Base-by-base conservation (phyloP, 1,139 yeast genomes). In the Hyphopichia burtonii region DNA sequence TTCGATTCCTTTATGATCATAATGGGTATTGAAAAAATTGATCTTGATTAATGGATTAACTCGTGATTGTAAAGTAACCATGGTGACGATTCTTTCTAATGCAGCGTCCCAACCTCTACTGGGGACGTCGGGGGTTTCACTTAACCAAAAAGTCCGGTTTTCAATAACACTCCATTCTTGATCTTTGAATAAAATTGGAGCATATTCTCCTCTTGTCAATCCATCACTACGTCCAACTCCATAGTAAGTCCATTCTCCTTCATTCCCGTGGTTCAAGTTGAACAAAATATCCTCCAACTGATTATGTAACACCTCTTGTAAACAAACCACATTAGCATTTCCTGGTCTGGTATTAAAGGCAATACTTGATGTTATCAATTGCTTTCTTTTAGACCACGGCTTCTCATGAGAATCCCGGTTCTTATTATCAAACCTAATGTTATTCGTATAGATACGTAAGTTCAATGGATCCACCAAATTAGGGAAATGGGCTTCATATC, bases 21-120 rank as follows among this genome's bases (percentile, higher is more conserved):
- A 70, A 56, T 80, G 86, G 10, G 86, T 80, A 54, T 77, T 77
- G 59, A 75, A 76, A 19, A 78, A 68, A 46, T 78, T 78, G 27
- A 65, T 47, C 27, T 51, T 54, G 14, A 61, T 51, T 20, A 53
- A 42, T 1, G 68, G 66, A 38, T 57, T 54, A 2, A 33, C 25
- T 27, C 41, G 48, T 23, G 56, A 54, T 30, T 60, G 58, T 22
- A 59, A 56, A 0, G 66, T 57, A 12, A 65, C 73, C 66, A 68
- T 66, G 4, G 71, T 66, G 19, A 66, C 71, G 19, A 75, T 68
- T 35, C 80, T 59, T 14, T 63, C 61, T 38, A 65, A 61, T 16
- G 65, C 71, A 10, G 79, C 79, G 48, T 75, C 80, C 80, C 80
- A 75, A 4, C 80, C 80, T 30, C 50, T 54, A 39, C 76, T 68